Conservation (phyloP, 2,329 filamentous ascomycete genomes). For the Magnaporthales sp. region DNA sequence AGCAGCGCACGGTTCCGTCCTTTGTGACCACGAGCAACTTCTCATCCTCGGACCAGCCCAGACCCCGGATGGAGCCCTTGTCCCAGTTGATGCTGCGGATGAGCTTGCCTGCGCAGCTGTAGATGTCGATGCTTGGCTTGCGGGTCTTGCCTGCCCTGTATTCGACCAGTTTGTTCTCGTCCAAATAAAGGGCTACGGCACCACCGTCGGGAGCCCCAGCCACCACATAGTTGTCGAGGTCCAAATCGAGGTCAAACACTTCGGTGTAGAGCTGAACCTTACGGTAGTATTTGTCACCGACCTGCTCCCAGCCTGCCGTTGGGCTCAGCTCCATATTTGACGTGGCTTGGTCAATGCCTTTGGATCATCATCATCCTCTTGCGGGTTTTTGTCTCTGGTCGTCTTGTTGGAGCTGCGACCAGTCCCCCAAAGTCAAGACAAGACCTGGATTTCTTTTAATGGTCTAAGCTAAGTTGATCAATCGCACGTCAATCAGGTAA, state of each 20-base stretch:
- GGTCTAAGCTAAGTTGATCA: background rate
- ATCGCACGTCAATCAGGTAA: background rate
- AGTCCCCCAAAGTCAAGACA: background rate
- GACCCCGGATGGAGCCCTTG: constrained; percentile 73
- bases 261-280: constrained; percentile 89
- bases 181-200: constrained; percentile 63
- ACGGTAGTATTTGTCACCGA: constrained; percentile 91
- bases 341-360: background rate
- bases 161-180: constrained; percentile 75
- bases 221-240: constrained; percentile 90
- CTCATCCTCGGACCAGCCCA: constrained; percentile 97
- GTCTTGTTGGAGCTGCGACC: background rate
- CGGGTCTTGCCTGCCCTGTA: constrained; percentile 63
- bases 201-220: constrained; percentile 89
- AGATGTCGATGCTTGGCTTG: constrained; percentile 86
- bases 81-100: constrained; percentile 87
- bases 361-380: background rate
- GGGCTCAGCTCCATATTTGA: constrained; percentile 49
- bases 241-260: constrained; percentile 85
- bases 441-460: background rate
- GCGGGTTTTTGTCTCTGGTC: background rate
- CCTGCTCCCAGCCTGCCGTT: constrained; percentile 86
- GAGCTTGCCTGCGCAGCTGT: constrained; percentile 84
- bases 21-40: constrained; percentile 79
- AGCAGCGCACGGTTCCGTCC: constrained; percentile 86